Percentiles rank a stretch among this genome's conserved stretches.
Evolutionary conservation across 371 early-diverging fungal species (phyloP).

Genomic region (Choanephora cucurbitarum): DNA sequence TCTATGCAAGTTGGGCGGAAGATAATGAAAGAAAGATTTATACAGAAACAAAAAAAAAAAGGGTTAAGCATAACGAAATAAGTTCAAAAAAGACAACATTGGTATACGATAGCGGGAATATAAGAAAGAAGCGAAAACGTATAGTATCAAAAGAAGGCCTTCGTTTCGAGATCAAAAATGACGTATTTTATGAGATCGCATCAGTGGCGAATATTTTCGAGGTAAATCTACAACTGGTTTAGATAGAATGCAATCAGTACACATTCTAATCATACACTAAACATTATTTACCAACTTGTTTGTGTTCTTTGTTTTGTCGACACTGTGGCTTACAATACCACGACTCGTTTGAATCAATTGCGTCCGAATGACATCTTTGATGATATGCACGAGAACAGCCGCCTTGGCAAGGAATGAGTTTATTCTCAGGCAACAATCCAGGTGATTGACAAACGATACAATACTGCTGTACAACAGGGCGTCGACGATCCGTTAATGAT

Average conservation of each 20-base stretch:
- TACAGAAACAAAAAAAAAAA: background rate
- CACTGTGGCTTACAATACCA: constrained; percentile 72
- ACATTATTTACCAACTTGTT: constrained; percentile 38
- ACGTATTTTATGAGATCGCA: constrained; percentile 3
- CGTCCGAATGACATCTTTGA: constrained; percentile 34
- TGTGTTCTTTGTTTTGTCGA: constrained; percentile 54
- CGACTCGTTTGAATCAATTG: constrained; percentile 42
- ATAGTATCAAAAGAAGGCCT: too few relatives aligned
- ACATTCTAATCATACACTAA: background rate
- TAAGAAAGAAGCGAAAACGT: too few relatives aligned
- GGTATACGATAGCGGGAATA: too few relatives aligned
- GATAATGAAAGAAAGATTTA: background rate
- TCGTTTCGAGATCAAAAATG: background rate
- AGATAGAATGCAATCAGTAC: background rate
- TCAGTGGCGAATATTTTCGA: constrained; percentile 55
- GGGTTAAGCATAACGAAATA: background rate
- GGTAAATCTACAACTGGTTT: constrained; percentile 49
- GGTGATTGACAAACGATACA: constrained; percentile 35
- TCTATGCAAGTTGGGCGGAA: background rate
- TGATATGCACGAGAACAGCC: constrained; percentile 44
- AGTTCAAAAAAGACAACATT: too few relatives aligned
- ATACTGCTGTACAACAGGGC: constrained; percentile 41
- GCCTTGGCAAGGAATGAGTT: constrained; percentile 32
- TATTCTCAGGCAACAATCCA: constrained; percentile 19
- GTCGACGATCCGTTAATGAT: constrained; percentile 30